Evolutionary conservation across 331 rosid genomes (phyloP).

Genomic region (Malus hybrid): DNA sequence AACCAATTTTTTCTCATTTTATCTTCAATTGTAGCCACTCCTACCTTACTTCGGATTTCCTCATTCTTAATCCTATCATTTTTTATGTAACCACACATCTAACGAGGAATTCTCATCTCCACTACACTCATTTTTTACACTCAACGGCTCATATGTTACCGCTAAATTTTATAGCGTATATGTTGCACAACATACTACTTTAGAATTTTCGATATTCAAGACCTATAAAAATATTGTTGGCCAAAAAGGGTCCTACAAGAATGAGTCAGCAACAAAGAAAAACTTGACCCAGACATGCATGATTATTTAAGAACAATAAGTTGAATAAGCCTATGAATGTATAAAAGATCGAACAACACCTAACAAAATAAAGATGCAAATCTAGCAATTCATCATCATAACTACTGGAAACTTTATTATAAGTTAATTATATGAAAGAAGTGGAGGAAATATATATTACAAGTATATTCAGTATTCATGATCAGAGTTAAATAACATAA

Average conservation of each 20-base stretch:
- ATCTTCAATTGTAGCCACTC: too few species aligned
- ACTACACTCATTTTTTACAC: too few species aligned
- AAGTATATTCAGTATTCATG: background rate
- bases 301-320: background rate
- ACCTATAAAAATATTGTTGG: background rate
- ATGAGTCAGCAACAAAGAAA: background rate
- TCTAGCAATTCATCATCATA: conserved; percentile 12
- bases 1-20: too few species aligned
- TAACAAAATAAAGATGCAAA: conserved; percentile 5
- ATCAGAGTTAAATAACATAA: background rate
- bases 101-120: too few species aligned
- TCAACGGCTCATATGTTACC: too few species aligned
- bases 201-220: background rate
- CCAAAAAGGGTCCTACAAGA: background rate
- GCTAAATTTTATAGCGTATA: too few species aligned
- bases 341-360: conserved; percentile 1
- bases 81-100: too few species aligned
- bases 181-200: too few species aligned
- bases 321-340: conserved; percentile 20
- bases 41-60: too few species aligned
- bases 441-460: background rate
- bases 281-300: background rate
- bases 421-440: background rate
- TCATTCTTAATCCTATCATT: too few species aligned
- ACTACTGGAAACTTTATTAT: background rate